Conservation (phyloP, 129 eudicot genomes). For the Ambrosia artemisiifolia region DNA sequence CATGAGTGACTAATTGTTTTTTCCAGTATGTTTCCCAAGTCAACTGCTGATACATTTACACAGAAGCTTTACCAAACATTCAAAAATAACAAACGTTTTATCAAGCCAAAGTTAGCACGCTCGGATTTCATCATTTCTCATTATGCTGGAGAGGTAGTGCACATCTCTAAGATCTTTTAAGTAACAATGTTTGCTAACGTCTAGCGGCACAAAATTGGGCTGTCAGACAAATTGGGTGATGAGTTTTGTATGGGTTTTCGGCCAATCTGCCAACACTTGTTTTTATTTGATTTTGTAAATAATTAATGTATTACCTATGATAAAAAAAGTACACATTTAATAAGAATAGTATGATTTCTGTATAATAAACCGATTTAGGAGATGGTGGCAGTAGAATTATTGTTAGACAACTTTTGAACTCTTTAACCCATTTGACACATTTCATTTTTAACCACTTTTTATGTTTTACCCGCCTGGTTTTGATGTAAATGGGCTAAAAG, state of each 20-base stretch:
- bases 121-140: slow-evolving; percentile 91
- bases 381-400: neutral
- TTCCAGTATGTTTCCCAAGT: slow-evolving; percentile 98
- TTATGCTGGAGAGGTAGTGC: slow-evolving; percentile 95
- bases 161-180: neutral
- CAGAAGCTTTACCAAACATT: slow-evolving; percentile 94
- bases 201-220: neutral
- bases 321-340: neutral
- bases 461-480: neutral
- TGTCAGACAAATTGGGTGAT: no score
- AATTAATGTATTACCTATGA: neutral
- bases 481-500: neutral
- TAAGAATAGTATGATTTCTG: neutral
- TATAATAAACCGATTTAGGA: neutral
- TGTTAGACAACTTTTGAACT: neutral
- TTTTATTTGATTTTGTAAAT: neutral
- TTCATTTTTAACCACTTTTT: neutral
- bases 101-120: slow-evolving; percentile 90
- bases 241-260: neutral
- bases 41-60: slow-evolving; percentile 90
- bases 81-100: slow-evolving; percentile 62
- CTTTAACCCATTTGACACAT: neutral
- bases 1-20: slow-evolving; percentile 21
- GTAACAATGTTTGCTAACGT: slow-evolving; percentile 12
- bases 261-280: neutral